Conservation (phyloP, 352 stramenopile species). For the Aphanomyces stellatus region DNA sequence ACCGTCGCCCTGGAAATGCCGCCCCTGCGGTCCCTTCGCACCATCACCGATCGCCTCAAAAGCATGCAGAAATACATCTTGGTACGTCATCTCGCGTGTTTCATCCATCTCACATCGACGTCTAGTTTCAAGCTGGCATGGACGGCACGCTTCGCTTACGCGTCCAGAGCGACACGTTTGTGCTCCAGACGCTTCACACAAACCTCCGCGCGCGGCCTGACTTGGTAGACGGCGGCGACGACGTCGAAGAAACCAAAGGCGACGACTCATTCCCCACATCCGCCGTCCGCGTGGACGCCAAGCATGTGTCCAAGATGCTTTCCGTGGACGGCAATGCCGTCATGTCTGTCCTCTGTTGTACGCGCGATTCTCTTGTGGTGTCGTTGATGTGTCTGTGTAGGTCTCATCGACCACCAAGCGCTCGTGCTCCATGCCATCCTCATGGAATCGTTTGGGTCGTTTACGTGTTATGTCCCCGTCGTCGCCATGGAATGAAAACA, state of each 20-base stretch:
- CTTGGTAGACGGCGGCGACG: constrained; percentile 44
- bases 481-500: constrained; percentile 7
- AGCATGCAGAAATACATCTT: constrained; percentile 64
- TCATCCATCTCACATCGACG: not conserved
- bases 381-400: constrained; percentile 19
- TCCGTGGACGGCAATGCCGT: constrained; percentile 58
- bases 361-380: not conserved
- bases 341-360: constrained; percentile 67
- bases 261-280: constrained; percentile 23
- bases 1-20: constrained; percentile 80
- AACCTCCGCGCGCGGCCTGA: constrained; percentile 65
- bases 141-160: constrained; percentile 54
- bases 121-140: constrained; percentile 52
- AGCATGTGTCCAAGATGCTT: constrained; percentile 69
- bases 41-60: constrained; percentile 64
- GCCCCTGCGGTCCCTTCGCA: constrained; percentile 48
- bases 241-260: constrained; percentile 22
- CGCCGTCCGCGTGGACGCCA: constrained; percentile 68
- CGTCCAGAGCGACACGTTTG: constrained; percentile 61
- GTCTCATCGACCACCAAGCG: constrained; percentile 66
- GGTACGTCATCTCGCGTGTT: not conserved
- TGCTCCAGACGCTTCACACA: constrained; percentile 68
- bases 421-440: constrained; percentile 77
- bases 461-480: constrained; percentile 71
- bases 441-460: constrained; percentile 60